Conservation (phyloP, 163 green algal species). For the Trebouxia gelatinosa region DNA sequence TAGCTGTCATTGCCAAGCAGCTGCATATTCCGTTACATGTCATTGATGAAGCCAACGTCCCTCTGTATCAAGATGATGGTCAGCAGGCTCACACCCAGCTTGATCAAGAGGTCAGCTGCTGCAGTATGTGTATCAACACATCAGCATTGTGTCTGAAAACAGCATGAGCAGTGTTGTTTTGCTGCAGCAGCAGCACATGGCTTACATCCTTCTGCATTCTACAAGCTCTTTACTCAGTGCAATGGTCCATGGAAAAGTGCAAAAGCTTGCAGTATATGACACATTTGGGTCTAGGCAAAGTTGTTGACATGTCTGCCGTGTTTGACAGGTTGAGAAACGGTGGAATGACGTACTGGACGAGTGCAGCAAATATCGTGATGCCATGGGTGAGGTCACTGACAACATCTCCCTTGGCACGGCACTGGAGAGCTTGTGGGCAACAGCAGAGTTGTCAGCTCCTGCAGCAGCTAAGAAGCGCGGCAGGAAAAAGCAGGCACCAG, state of each 20-base stretch:
- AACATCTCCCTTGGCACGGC: slow-evolving; percentile 56
- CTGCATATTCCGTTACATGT: slow-evolving; percentile 71
- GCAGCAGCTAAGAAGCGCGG: neutral
- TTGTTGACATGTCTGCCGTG: neutral
- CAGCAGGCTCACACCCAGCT: slow-evolving; percentile 38
- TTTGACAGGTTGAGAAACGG: slow-evolving; percentile 48
- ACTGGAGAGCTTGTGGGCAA: slow-evolving; percentile 58
- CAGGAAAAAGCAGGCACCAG: slow-evolving; percentile 2
- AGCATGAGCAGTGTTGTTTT: neutral
- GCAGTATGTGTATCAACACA: neutral
- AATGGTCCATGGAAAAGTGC: too few species aligned
- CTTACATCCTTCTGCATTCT: neutral
- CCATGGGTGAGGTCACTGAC: slow-evolving; percentile 48
- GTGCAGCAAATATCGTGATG: slow-evolving; percentile 53
- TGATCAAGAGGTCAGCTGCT: slow-evolving; percentile 51
- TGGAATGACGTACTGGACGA: slow-evolving; percentile 82
- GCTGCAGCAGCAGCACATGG: neutral
- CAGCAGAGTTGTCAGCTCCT: neutral
- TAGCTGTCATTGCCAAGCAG: slow-evolving; percentile 87
- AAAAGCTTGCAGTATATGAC: too few species aligned
- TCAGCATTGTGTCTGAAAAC: neutral
- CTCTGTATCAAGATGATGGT: slow-evolving; percentile 62
- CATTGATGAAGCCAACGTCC: slow-evolving; percentile 60
- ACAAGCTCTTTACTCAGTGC: neutral
- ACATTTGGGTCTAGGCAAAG: neutral